Conservation (phyloP, 2,329 filamentous ascomycete species). For the Corinectria fuckeliana region DNA sequence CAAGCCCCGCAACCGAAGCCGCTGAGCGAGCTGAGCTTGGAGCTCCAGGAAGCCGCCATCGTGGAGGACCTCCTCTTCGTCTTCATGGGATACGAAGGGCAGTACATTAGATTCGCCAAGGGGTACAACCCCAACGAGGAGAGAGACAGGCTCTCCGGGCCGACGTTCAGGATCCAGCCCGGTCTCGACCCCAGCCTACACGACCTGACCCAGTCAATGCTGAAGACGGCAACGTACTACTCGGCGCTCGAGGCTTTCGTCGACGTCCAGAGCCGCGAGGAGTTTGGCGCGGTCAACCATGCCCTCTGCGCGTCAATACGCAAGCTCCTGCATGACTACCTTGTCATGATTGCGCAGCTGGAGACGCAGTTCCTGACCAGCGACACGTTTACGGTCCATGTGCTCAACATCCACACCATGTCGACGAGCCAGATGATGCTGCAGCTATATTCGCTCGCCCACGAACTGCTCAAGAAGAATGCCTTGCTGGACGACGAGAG, state of each 20-base stretch:
- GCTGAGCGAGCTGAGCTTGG: conserved; percentile 74
- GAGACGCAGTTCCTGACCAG: conserved; percentile 93
- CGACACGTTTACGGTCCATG: conserved; percentile 87
- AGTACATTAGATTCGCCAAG: conserved; percentile 88
- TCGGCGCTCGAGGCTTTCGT: conserved; percentile 90
- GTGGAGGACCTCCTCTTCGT: conserved; percentile 92
- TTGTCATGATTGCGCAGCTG: conserved; percentile 89
- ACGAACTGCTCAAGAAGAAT: conserved; percentile 88
- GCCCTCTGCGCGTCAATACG: conserved; percentile 94
- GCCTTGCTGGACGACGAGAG: conserved; percentile 83
- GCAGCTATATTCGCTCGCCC: conserved; percentile 85
- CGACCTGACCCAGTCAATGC: conserved; percentile 85
- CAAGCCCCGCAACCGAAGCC: conserved; percentile 73
- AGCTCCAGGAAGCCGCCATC: conserved; percentile 84
- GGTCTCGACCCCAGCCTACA: conserved; percentile 91
- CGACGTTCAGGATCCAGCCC: conserved; percentile 77
- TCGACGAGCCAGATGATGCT: conserved; percentile 90
- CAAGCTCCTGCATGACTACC: conserved; percentile 89
- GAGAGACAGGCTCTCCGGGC: conserved; percentile 84
- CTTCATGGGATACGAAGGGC: conserved; percentile 98
- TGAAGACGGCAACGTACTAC: conserved; percentile 94
- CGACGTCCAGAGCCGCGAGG: conserved; percentile 89
- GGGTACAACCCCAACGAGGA: conserved; percentile 85
- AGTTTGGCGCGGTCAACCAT: conserved; percentile 95
- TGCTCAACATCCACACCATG: conserved; percentile 89